Conservation (phyloP, 2,329 filamentous ascomycete species). For the Whalleya microplaca region DNA sequence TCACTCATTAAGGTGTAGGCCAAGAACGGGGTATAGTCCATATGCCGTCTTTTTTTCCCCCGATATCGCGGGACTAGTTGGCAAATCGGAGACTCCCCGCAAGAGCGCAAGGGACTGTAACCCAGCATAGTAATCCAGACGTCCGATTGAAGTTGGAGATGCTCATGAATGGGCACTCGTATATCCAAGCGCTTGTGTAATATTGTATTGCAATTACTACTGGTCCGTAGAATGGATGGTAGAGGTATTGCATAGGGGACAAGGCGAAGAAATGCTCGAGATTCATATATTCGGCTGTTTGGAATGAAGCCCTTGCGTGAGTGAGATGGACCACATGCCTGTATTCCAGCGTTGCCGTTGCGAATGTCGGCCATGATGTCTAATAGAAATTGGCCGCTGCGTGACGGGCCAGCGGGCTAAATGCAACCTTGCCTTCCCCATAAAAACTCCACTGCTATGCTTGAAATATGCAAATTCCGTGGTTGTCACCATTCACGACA, state of each 20-base stretch:
- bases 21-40: neutral
- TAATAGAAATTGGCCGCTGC: neutral
- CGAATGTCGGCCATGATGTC: neutral
- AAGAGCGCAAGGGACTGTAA: conserved; percentile 11
- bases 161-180: too few relatives aligned
- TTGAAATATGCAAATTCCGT: conserved; percentile 23
- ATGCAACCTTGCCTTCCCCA: conserved; percentile 30
- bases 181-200: conserved; percentile 8
- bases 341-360: conserved; percentile 5
- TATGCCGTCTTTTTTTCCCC: conserved; percentile 10
- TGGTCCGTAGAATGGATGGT: too few relatives aligned
- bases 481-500: conserved; percentile 2
- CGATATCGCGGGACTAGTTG: conserved; percentile 20
- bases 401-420: conserved; percentile 16
- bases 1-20: neutral
- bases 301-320: too few relatives aligned
- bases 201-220: conserved; percentile 5
- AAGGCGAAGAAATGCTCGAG: too few relatives aligned
- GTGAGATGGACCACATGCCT: conserved; percentile 4
- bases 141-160: conserved; percentile 3
- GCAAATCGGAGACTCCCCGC: conserved; percentile 24
- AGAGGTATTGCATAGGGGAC: too few relatives aligned
- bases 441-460: conserved; percentile 36
- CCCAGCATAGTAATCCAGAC: conserved; percentile 14
- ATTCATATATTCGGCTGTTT: too few relatives aligned